Base-by-base conservation (phyloP, 139 green algal genomes). In the Volvox africanus region DNA sequence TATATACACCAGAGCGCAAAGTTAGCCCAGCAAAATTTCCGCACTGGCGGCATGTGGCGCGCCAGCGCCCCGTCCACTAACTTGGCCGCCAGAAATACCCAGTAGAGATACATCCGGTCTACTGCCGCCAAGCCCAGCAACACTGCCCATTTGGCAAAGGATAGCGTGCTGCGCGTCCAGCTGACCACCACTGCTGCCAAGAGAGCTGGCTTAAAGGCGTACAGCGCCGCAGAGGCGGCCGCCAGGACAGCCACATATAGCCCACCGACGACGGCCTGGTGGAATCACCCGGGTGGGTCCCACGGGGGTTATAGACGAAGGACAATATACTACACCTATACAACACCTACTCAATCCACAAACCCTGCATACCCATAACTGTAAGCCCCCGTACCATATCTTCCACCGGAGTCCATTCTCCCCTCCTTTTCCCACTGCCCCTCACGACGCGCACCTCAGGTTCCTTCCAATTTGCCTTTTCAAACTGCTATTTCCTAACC, bases 41-140 rank as follows among this genome's bases (percentile, higher is more conserved):
- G 85, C 13, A 95, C 37, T 5, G 65, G 78, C 3, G 91, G 91
- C 24, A 85, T 76, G 50, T 93, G 68, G 20, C 32, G 28, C 5
- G 61, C 89, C 19, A 95, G 73, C 18, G 79, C 69, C 20, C 62
- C 24, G 88, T 95, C 93, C 19, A 93, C 24, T 50, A 91, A 24
- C 78, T 80, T 73, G 21, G 67, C 91, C 17, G 76, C 91, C n/a
- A 93, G 26, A 67, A 91, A 92, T 5, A 79, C 75, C 71, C 80
- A 93, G 88, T 95, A 95, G 32, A 95, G 26, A 84, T 87, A 95
- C 33, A 93, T 9, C 30, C 89, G 82, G 36, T 86, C 91, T 3
- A 36, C 61, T 2, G 80, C 80, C 2, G 91, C 80, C n/a, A 95
- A 88, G 11, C 37, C 61, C 1, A 92, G 26, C 77, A 95, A 88